Base-by-base conservation (phyloP, 768 basidiomycete genomes). In the Daedaleopsis sinensis region DNA sequence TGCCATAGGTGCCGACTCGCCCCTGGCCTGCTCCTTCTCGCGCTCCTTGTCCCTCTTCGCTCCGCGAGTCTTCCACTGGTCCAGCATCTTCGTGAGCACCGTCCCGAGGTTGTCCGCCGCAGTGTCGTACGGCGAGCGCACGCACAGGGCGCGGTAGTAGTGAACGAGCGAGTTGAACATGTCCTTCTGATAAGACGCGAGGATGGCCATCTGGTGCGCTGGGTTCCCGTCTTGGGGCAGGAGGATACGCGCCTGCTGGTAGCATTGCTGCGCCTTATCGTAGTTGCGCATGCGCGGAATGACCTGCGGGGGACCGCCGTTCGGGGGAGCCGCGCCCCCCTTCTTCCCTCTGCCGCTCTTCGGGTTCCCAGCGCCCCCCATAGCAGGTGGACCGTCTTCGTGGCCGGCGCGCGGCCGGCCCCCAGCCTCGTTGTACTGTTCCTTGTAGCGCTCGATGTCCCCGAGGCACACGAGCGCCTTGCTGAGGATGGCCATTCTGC, bases 181-280 rank as follows among this genome's bases (percentile, higher is more conserved):
- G 74, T 98, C 94, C 63, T 84, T 82, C 67, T 89, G 81, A 73
- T 97, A 96, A 5, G 89, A 87, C 2, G 94, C 84, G 36, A 98
- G 83, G 61, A 98, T 96, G 5, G 96, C 97, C 19, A 98, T 86
- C 73, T 98, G 97, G 72, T 98, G 96, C 19, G 91, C 96, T 0
- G 97, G 85, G 69, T 98, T 96, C 65, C 96, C 97, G 65, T 96
- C 93, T 57, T 89, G 81, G 0, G 97, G 96, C 7, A 91, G 78
- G 10, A 99, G 80, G 35, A 88, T 70, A 43, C 90, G 82, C 2
- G 97, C 96, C 63, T 93, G 90, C 51, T 92, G 87, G 73, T 98
- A 99, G 71, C 88, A 93, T 52, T 84, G 83, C 18, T 85, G 84
- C 1, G 93, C 92, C 68, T 83, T 87, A 48, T 86, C 81, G 70